Percentiles rank a stretch among this genome's conserved stretches.
phyloP scores from a whole-genome alignment of 2,329 filamentous ascomycete species.

The Tricladium varicosporioides region DNA sequence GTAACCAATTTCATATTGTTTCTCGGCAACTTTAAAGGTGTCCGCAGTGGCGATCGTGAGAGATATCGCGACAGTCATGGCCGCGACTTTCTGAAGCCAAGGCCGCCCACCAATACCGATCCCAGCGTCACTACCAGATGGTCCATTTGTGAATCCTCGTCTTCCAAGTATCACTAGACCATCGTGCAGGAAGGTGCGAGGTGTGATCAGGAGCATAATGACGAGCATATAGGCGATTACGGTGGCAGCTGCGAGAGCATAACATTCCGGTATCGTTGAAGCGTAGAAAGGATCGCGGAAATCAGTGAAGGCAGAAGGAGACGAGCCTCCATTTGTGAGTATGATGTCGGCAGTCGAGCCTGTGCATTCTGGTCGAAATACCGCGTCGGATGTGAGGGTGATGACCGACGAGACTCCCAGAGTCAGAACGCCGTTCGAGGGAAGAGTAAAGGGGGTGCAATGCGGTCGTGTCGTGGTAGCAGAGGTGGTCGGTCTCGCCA shows the following conservation, averaged over 20 bases:
- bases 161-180: constrained; percentile 78
- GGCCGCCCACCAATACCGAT: constrained; percentile 88
- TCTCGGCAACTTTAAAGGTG: constrained; percentile 80
- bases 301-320: constrained; percentile 40
- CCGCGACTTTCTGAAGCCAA: constrained; percentile 84
- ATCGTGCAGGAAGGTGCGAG: constrained; percentile 88
- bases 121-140: constrained; percentile 63
- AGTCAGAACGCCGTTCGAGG: constrained; percentile 51
- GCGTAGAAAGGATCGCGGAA: constrained; percentile 88
- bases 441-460: constrained; percentile 62
- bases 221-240: constrained; percentile 85
- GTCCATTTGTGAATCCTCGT: constrained; percentile 81
- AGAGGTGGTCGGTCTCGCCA: constrained; percentile 31
- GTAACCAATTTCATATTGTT: constrained; percentile 75
- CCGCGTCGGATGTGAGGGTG: constrained; percentile 45
- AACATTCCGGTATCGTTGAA: constrained; percentile 88
- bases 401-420: constrained; percentile 36
- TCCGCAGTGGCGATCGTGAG: constrained; percentile 91
- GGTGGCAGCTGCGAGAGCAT: constrained; percentile 87
- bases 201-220: constrained; percentile 85
- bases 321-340: constrained; percentile 20
- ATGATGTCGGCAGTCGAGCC: constrained; percentile 33
- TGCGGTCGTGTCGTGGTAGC: constrained; percentile 39
- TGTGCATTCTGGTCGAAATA: constrained; percentile 49
- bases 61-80: constrained; percentile 74